These are phyloP conservation scores for Pseudocercospora macadamiae DNA, from an alignment of 2,329 filamentous ascomycete genomes.

Conservation along the genomic window DNA sequence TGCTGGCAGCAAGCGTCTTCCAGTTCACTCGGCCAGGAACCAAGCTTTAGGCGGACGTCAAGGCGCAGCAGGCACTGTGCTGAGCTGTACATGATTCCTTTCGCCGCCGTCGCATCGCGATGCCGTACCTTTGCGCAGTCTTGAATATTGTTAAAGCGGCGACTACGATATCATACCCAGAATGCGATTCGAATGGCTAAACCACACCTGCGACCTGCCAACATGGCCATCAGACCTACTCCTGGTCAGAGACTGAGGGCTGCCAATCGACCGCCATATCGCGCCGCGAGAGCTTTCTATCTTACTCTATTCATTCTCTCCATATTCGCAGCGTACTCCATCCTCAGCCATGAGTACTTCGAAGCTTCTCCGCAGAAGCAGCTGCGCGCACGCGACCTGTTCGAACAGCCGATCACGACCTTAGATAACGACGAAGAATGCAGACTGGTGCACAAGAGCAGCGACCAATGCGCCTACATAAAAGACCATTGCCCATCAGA, in stretches of 20 bases:
- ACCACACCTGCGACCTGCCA: constrained; percentile 9
- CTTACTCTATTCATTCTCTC: constrained; percentile 44
- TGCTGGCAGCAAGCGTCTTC: neutral
- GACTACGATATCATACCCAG: neutral
- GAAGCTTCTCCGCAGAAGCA: neutral
- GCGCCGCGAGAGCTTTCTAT: constrained; percentile 52
- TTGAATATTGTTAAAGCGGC: neutral
- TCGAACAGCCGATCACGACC: constrained; percentile 13
- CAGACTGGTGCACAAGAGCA: constrained; percentile 72
- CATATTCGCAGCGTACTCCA: constrained; percentile 29
- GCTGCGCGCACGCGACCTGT: constrained; percentile 13
- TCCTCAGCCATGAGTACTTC: constrained; percentile 19
- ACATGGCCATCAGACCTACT: neutral
- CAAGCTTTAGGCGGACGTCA: constrained; percentile 2
- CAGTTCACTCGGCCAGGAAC: neutral
- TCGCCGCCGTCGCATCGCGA: constrained; percentile 6
- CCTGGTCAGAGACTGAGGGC: constrained; percentile 1
- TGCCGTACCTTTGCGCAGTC: neutral
- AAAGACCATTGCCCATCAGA: constrained; percentile 81
- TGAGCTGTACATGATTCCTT: neutral
- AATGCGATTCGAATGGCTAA: constrained; percentile 16
- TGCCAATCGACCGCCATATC: constrained; percentile 34
- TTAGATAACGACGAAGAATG: constrained; percentile 60
- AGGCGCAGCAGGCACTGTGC: constrained; percentile 1
- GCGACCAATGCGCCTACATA: constrained; percentile 87